Percentiles rank a stretch among this genome's conserved stretches.
These are phyloP conservation scores for Falciphora oryzae DNA, from an alignment of 2,329 filamentous ascomycete genomes.

Conservation along the genomic window DNA sequence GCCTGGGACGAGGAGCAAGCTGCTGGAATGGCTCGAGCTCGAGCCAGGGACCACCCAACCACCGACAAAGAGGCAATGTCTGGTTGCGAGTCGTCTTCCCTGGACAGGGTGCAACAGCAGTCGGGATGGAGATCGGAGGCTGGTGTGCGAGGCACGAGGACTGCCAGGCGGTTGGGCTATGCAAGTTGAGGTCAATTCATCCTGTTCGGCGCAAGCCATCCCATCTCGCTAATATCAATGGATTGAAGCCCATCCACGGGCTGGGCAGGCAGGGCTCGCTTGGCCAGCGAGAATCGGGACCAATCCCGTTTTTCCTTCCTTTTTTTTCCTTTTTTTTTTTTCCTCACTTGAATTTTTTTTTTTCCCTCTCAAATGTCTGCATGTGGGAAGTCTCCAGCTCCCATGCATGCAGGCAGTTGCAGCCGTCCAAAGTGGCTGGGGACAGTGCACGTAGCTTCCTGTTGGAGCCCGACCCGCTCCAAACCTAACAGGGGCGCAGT, in stretches of 20 bases:
- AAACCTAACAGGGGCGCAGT: not conserved
- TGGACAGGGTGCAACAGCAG: not conserved
- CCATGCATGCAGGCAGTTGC: not conserved
- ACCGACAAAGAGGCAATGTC: not conserved
- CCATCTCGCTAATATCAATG: not conserved
- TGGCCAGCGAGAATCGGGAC: not conserved
- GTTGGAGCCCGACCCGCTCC: not conserved
- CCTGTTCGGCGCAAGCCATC: not conserved
- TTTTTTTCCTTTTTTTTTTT: not conserved
- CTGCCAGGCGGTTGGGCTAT: not conserved
- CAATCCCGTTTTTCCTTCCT: not conserved
- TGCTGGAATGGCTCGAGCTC: not conserved
- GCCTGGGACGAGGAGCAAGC: not conserved
- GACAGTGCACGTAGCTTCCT: not conserved
- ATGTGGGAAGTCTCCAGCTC: not conserved
- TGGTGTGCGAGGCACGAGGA: not conserved
- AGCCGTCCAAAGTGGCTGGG: not conserved
- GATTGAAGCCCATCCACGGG: not conserved
- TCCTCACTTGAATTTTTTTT: too few relatives aligned
- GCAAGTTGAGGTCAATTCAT: conserved; percentile 8
- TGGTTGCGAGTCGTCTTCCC: conserved; percentile 1
- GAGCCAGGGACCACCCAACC: not conserved
- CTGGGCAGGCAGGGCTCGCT: not conserved
- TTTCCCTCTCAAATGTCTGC: not conserved
- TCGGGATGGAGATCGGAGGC: conserved; percentile 6